Evolutionary conservation across 176 grass and related monocot species (phyloP).

Genomic region (Poa annua): DNA sequence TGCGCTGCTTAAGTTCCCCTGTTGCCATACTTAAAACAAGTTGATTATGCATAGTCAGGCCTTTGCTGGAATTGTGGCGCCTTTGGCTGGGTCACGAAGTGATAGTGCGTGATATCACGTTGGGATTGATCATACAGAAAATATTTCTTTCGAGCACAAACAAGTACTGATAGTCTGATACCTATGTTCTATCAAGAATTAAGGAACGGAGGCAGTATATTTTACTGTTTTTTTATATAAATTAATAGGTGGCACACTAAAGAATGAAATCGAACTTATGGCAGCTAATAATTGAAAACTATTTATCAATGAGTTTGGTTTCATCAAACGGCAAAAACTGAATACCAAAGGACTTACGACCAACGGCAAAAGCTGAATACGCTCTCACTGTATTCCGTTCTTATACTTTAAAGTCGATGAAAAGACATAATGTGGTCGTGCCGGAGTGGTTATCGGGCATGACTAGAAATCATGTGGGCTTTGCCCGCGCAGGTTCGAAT

Average conservation of each 20-base stretch:
- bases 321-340: too few relatives aligned
- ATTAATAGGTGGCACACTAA: neutral
- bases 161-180: too few relatives aligned
- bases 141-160: too few relatives aligned
- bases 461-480: constrained; percentile 99
- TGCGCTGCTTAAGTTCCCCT: too few relatives aligned
- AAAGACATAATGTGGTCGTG: neutral
- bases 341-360: too few relatives aligned
- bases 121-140: neutral
- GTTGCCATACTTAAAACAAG: neutral
- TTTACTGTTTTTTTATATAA: neutral
- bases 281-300: too few relatives aligned
- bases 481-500: constrained; percentile 78
- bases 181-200: too few relatives aligned
- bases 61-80: neutral
- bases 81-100: neutral
- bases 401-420: too few relatives aligned
- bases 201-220: neutral
- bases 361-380: too few relatives aligned
- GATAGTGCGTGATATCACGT: neutral
- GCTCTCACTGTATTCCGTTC: too few relatives aligned
- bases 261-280: neutral
- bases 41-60: neutral
- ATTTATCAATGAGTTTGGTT: neutral
- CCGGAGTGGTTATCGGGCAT: constrained; percentile 76